Base-by-base conservation (phyloP, 495 filamentous ascomycete genomes). In the Letharia lupina region DNA sequence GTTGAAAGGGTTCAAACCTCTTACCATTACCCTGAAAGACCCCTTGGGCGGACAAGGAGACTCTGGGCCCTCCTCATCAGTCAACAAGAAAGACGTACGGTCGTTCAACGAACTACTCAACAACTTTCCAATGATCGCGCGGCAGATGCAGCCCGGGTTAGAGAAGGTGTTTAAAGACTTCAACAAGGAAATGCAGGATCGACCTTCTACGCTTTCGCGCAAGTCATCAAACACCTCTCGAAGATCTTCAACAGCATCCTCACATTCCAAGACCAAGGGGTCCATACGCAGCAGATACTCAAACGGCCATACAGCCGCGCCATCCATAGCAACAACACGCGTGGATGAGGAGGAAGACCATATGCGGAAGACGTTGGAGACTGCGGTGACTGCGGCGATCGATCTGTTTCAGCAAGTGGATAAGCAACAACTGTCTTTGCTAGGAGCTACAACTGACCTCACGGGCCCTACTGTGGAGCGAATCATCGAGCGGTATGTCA, bases 361-460 rank as follows among this genome's bases (percentile, higher is more conserved):
- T 16, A 91, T 99, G 86, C 83, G 92, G 58, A 86, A 84, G 11
- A 89, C 89, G 13, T 72, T 98, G 61, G 95, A 99, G 77, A 93
- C 87, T 2, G 91, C 92, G 3, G 91, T 99, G 23, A 96, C 91
- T 8, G 87, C 89, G 16, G 94, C 93, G 0, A 96, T 97, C 69
- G 95, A 98, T 74, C 81, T 98, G 2, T 99, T 99, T 67, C 91
- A 97, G 70, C 84, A 87, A 57, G 93, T 98, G 23, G 95, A 99
- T 70, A 96, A 96, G 70, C 90, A 96, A 67, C 95, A 98, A 73
- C 77, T 99, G 54, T 96, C 93, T 18, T 82, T 93, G 33, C 84
- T 99, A 20, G 95, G 91, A 11, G 88, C 93, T 11, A 95, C 91
- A 6, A 99, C 95, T 5, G 91, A 97, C 68, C 79, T 99, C 20